A percentile compares a stretch with the other conserved stretches of the same genome.
These are phyloP conservation scores for Eragrostis curvula DNA, from an alignment of 176 grass and related monocot genomes.

Conservation along the genomic window DNA sequence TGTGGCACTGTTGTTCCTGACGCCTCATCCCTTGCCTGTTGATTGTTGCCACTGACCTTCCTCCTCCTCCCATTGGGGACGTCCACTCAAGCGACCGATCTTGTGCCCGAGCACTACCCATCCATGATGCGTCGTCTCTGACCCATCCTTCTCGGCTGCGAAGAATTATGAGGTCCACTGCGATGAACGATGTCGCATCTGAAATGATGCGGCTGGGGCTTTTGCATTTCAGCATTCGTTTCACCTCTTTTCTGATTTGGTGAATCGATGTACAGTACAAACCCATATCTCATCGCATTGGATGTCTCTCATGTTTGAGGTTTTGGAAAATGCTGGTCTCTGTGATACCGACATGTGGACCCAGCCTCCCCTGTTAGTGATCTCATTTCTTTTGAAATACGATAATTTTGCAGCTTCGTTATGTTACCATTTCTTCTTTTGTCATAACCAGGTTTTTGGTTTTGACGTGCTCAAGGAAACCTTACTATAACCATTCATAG, in stretches of 20 bases:
- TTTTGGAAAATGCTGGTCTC: too few relatives aligned
- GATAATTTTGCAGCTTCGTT: too few relatives aligned
- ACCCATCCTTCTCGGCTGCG: constrained; percentile 38
- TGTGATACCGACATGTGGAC: too few relatives aligned
- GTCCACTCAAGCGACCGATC: constrained; percentile 19
- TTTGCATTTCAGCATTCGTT: neutral
- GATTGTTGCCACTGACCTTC: constrained; percentile 38
- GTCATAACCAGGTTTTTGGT: too few relatives aligned
- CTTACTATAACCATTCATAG: too few relatives aligned
- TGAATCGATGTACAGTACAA: too few relatives aligned
- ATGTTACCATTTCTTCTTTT: too few relatives aligned
- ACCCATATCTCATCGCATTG: too few relatives aligned
- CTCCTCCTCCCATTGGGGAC: neutral
- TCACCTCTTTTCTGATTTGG: neutral
- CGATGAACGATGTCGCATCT: constrained; percentile 16
- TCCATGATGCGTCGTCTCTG: neutral
- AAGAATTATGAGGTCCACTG: constrained; percentile 52
- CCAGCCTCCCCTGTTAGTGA: too few relatives aligned
- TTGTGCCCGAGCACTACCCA: constrained; percentile 18
- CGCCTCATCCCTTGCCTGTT: constrained; percentile 45
- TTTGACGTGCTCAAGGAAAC: too few relatives aligned
- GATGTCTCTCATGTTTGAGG: too few relatives aligned
- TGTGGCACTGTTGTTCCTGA: constrained; percentile 30
- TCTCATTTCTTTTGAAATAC: too few relatives aligned
- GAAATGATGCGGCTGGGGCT: constrained; percentile 30